These are phyloP conservation scores for Pyrenophora teres DNA, from an alignment of 2,329 filamentous ascomycete genomes.

Conservation along the genomic window DNA sequence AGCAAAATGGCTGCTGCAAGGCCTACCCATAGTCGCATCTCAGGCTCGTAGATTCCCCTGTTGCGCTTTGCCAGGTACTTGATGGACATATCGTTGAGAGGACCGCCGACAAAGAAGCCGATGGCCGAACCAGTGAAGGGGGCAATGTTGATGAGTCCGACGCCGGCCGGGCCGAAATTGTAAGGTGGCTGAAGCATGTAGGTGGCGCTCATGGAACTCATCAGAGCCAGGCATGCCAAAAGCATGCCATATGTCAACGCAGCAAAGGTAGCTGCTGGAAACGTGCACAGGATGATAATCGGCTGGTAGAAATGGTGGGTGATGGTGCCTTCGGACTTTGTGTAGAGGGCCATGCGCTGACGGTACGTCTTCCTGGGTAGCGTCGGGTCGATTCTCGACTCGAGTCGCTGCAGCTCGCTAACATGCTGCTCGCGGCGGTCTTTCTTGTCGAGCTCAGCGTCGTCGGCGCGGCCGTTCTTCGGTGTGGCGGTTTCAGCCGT, in stretches of 20 bases:
- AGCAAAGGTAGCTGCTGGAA: constrained; percentile 49
- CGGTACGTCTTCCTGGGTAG: constrained; percentile 52
- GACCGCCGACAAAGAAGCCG: constrained; percentile 28
- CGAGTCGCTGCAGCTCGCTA: constrained; percentile 9
- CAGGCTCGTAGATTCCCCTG: constrained; percentile 51
- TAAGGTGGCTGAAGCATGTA: constrained; percentile 49
- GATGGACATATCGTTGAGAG: constrained; percentile 30
- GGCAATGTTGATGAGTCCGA: constrained; percentile 50
- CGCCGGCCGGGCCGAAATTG: constrained; percentile 45
- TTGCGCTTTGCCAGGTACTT: constrained; percentile 45
- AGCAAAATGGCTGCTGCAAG: constrained; percentile 41
- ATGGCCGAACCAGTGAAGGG: constrained; percentile 50
- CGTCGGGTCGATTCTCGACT: constrained; percentile 27
- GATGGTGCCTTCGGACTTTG: constrained; percentile 26
- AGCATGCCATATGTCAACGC: constrained; percentile 43
- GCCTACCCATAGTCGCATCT: constrained; percentile 51
- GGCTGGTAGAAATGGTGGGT: constrained; percentile 46
- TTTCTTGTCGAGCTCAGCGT: not conserved
- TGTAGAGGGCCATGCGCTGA: constrained; percentile 49
- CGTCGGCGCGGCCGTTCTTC: not conserved
- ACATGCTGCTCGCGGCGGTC: too few species aligned
- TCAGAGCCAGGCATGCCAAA: constrained; percentile 47
- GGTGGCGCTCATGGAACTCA: constrained; percentile 44
- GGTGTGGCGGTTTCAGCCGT: not conserved
- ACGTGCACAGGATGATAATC: constrained; percentile 43